Percentiles rank a stretch among this genome's conserved stretches.
These are phyloP conservation scores for Lomentospora prolificans DNA, from an alignment of 2,329 filamentous ascomycete species.

Conservation along the genomic window DNA sequence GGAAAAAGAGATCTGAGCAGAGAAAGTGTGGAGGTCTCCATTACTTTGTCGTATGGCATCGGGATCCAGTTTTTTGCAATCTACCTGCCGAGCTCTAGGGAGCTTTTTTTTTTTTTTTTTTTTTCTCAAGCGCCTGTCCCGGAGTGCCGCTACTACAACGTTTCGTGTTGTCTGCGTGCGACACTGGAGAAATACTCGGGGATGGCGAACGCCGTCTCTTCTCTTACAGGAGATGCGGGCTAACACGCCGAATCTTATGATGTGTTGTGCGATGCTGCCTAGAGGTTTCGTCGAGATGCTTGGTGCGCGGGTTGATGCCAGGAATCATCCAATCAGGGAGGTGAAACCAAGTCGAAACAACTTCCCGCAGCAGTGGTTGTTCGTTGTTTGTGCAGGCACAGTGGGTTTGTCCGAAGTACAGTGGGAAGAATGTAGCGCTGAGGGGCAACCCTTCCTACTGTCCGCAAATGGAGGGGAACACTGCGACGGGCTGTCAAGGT, in stretches of 20 bases:
- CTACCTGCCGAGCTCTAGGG: neutral
- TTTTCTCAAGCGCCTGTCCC: neutral
- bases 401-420: neutral
- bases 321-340: neutral
- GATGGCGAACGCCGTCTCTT: neutral
- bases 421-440: too few relatives aligned
- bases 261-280: too few relatives aligned
- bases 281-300: neutral
- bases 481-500: too few relatives aligned
- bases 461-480: too few relatives aligned
- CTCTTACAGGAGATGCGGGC: neutral
- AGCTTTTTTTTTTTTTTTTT: neutral
- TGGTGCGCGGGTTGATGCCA: too few relatives aligned
- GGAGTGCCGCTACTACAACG: neutral
- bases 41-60: neutral
- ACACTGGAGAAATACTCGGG: too few relatives aligned
- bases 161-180: too few relatives aligned
- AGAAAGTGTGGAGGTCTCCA: neutral
- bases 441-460: too few relatives aligned
- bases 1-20: neutral
- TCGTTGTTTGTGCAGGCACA: neutral
- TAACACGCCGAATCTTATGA: too few relatives aligned
- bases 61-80: neutral
- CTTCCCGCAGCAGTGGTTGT: too few relatives aligned
- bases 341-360: constrained; percentile 8